phyloP scores from a whole-genome alignment of 257 asterid genomes.

The Apocynum venetum region DNA sequence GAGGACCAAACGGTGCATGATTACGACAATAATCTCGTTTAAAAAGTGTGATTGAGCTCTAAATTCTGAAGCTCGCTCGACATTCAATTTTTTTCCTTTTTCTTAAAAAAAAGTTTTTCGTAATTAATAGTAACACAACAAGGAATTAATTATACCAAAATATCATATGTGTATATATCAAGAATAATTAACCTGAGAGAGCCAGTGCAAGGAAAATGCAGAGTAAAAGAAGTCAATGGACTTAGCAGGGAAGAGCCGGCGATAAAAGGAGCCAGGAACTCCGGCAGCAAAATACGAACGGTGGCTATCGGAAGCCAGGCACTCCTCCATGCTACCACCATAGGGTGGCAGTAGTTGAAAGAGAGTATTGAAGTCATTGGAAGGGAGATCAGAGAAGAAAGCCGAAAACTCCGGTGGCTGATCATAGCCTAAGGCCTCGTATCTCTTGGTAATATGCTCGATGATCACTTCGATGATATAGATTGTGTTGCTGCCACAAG shows the following conservation, averaged over 20 bases:
- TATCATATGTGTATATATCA: too few species aligned
- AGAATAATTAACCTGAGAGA: slow-evolving; percentile 65
- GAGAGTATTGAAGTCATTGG: slow-evolving; percentile 85
- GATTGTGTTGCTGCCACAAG: slow-evolving; percentile 84
- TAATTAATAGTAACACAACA: too few species aligned
- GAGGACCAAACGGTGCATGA: too few species aligned
- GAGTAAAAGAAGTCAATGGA: slow-evolving; percentile 80
- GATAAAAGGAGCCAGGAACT: slow-evolving; percentile 88
- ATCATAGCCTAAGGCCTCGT: slow-evolving; percentile 39
- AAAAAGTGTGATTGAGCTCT: too few species aligned
- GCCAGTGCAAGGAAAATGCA: slow-evolving; percentile 96
- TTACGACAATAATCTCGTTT: too few species aligned
- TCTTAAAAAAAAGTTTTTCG: too few species aligned
- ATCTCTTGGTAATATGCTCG: slow-evolving; percentile 62
- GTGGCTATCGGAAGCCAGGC: slow-evolving; percentile 65
- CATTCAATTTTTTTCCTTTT: too few species aligned
- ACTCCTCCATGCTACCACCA: slow-evolving; percentile 80
- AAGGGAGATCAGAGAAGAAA: slow-evolving; percentile 82
- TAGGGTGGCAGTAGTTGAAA: slow-evolving; percentile 83
- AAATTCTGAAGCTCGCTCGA: too few species aligned
- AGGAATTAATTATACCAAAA: too few species aligned
- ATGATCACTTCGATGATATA: slow-evolving; percentile 69
- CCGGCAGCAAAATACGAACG: slow-evolving; percentile 93
- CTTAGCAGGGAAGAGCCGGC: slow-evolving; percentile 75
- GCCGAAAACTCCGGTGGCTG: slow-evolving; percentile 73